phyloP scores from a whole-genome alignment of 352 stramenopile genomes.

The Pythium aphanidermatum region DNA sequence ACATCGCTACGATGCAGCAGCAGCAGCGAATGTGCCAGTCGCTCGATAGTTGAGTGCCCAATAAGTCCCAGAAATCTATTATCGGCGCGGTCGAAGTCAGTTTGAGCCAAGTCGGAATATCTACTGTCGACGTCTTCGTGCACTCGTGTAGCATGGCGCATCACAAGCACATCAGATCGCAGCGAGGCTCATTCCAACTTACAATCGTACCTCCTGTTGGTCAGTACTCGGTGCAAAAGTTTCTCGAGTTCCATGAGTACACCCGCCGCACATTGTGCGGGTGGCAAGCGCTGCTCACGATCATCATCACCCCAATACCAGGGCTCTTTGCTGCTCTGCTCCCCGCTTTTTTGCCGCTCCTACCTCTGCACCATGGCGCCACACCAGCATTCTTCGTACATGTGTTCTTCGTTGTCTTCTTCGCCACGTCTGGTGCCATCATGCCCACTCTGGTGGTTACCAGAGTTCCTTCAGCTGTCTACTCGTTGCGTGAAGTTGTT shows the following conservation, averaged over 20 bases:
- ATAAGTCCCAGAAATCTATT: too few relatives aligned
- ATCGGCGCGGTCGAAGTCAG: too few relatives aligned
- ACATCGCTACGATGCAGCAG: too few relatives aligned
- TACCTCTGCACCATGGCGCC: constrained; percentile 1
- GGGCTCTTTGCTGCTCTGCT: constrained; percentile 8
- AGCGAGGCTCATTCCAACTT: too few relatives aligned
- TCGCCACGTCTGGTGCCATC: neutral
- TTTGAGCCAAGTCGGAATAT: too few relatives aligned
- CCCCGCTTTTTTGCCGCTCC: constrained; percentile 6
- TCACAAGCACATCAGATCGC: too few relatives aligned
- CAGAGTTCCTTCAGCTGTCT: neutral
- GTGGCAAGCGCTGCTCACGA: neutral
- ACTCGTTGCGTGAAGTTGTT: constrained; percentile 1
- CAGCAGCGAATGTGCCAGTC: too few relatives aligned
- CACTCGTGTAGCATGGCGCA: too few relatives aligned
- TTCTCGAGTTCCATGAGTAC: neutral
- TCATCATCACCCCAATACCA: constrained; percentile 9
- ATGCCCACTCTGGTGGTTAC: neutral
- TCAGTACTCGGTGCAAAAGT: neutral
- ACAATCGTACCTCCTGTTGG: neutral
- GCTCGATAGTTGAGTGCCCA: too few relatives aligned
- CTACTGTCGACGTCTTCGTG: too few relatives aligned
- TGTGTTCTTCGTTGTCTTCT: neutral
- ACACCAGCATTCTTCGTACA: constrained; percentile 1
- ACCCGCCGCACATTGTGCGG: neutral